phyloP scores from a whole-genome alignment of 495 filamentous ascomycete genomes.

The Clavariopsis aquatica region DNA sequence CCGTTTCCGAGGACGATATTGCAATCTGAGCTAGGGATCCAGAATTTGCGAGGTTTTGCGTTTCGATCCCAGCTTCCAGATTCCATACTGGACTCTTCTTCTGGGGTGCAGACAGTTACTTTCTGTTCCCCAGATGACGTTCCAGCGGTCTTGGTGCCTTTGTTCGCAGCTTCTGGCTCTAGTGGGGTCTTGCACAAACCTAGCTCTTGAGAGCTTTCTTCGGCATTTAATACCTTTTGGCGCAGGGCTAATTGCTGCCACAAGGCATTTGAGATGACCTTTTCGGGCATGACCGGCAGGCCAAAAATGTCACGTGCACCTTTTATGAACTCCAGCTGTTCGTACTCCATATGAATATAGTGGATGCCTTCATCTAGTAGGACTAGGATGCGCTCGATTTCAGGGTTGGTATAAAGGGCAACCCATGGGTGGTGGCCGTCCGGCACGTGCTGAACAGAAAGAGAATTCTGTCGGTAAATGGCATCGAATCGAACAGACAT shows the following conservation, averaged over 20 bases:
- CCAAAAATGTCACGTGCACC: constrained; percentile 56
- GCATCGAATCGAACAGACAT: constrained; percentile 53
- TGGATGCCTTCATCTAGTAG: constrained; percentile 62
- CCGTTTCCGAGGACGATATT: constrained; percentile 60
- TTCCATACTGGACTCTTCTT: constrained; percentile 42
- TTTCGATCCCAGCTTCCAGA: constrained; percentile 56
- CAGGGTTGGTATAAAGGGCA: constrained; percentile 51
- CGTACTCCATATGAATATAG: constrained; percentile 62
- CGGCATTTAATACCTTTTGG: constrained; percentile 57
- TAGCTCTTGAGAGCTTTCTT: constrained; percentile 53
- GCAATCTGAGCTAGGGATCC: constrained; percentile 59
- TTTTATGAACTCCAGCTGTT: constrained; percentile 59
- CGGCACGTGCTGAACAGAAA: constrained; percentile 40
- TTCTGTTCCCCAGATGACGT: constrained; percentile 50
- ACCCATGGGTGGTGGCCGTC: constrained; percentile 51
- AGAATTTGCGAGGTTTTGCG: constrained; percentile 56
- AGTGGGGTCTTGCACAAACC: constrained; percentile 46
- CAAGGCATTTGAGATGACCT: constrained; percentile 56
- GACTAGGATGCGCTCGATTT: constrained; percentile 58
- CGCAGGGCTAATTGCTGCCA: constrained; percentile 59
- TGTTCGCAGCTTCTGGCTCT: constrained; percentile 28
- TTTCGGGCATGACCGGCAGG: constrained; percentile 55
- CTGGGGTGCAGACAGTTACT: neutral
- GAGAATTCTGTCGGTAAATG: constrained; percentile 49
- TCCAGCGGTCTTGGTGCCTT: constrained; percentile 3